phyloP scores from a whole-genome alignment of 495 filamentous ascomycete species.

The Thermothielavioides terrestris region DNA sequence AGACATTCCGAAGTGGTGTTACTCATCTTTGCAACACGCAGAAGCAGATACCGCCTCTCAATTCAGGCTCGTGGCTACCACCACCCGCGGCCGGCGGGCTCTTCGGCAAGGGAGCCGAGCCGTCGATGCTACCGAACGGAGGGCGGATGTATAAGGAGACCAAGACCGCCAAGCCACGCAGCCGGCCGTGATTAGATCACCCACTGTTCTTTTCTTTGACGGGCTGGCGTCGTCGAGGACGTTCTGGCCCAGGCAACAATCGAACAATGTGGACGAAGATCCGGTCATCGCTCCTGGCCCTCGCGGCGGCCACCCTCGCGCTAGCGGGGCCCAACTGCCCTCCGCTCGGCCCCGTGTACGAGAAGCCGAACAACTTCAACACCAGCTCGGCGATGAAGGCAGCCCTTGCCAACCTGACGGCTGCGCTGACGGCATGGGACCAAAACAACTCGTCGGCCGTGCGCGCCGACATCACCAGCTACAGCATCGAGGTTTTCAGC shows the following conservation, averaged over 20 bases:
- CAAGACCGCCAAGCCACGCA: neutral
- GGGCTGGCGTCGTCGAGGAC: neutral
- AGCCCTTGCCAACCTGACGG: conserved; percentile 33
- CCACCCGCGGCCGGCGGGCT: neutral
- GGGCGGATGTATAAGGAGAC: neutral
- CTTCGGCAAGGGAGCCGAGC: neutral
- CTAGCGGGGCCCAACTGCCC: conserved; percentile 37
- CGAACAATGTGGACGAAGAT: neutral
- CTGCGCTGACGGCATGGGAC: conserved; percentile 25
- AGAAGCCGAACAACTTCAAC: conserved; percentile 33
- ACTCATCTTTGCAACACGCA: neutral
- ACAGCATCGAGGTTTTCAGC: conserved; percentile 46
- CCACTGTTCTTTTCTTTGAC: too few species aligned
- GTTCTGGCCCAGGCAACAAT: neutral
- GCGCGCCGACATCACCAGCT: conserved; percentile 39
- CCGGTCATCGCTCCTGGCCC: neutral
- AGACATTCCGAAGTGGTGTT: neutral
- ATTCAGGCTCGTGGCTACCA: neutral
- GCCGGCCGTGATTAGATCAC: neutral
- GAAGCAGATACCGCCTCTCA: neutral
- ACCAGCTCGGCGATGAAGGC: conserved; percentile 25
- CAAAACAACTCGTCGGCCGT: conserved; percentile 25
- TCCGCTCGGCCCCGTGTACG: conserved; percentile 41
- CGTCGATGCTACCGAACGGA: neutral
- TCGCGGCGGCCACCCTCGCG: conserved; percentile 1